phyloP scores from a whole-genome alignment of 768 basidiomycete genomes.

The Baorangia bicolor region DNA sequence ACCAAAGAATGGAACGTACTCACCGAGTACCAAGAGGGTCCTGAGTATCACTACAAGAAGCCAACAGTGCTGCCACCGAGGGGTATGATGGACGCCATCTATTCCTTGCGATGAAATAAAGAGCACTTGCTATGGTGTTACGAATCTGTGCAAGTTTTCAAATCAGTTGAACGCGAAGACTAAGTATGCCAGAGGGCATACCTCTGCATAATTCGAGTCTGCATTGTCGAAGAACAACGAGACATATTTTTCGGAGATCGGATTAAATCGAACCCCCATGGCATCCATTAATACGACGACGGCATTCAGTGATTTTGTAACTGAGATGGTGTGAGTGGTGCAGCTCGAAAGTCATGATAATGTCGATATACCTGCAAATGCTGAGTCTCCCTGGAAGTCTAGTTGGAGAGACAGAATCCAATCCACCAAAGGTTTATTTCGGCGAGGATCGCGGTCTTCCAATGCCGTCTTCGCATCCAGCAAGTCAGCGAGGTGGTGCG shows the following conservation, averaged over 20 bases:
- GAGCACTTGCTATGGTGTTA: slow-evolving; percentile 61
- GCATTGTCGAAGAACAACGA: slow-evolving; percentile 72
- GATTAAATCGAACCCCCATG: slow-evolving; percentile 63
- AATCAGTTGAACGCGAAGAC: not conserved
- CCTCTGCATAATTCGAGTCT: slow-evolving; percentile 84
- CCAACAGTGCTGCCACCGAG: slow-evolving; percentile 51
- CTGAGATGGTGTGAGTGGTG: slow-evolving; percentile 38
- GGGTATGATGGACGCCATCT: slow-evolving; percentile 72
- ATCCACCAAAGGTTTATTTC: slow-evolving; percentile 67
- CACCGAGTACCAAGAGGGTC: slow-evolving; percentile 69
- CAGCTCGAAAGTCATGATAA: not conserved
- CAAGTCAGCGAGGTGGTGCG: slow-evolving; percentile 2
- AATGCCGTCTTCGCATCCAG: slow-evolving; percentile 45
- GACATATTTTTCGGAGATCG: slow-evolving; percentile 66
- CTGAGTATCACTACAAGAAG: slow-evolving; percentile 46
- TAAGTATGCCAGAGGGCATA: slow-evolving; percentile 27
- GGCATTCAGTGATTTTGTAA: slow-evolving; percentile 71
- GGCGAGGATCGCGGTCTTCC: slow-evolving; percentile 74
- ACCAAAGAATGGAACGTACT: slow-evolving; percentile 1
- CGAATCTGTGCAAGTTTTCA: slow-evolving; percentile 51
- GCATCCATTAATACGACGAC: slow-evolving; percentile 66
- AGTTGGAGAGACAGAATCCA: slow-evolving; percentile 76
- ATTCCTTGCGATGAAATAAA: slow-evolving; percentile 55
- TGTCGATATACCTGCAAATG: slow-evolving; percentile 69
- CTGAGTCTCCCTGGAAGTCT: slow-evolving; percentile 83